Percentiles rank a stretch among this genome's conserved stretches.
phyloP scores from a whole-genome alignment of 2,329 filamentous ascomycete species.

The Ustulina deusta region DNA sequence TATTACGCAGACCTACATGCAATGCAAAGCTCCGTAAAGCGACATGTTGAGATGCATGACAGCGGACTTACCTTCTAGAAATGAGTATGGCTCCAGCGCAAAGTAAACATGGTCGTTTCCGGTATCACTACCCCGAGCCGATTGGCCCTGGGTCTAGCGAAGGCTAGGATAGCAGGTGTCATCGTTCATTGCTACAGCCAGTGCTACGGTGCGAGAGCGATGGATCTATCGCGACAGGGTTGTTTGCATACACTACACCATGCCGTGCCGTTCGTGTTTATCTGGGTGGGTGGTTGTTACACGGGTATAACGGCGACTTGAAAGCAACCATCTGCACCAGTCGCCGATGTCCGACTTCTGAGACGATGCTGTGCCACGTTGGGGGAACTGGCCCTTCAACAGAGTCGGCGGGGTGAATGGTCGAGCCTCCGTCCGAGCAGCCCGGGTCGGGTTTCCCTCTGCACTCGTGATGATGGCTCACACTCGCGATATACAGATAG shows the following conservation, averaged over 20 bases:
- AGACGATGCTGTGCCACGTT: conserved; percentile 31
- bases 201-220: conserved; percentile 13
- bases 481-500: not conserved
- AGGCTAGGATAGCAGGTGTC: conserved; percentile 32
- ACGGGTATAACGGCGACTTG: conserved; percentile 27
- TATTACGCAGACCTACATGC: not conserved
- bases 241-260: conserved; percentile 12
- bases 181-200: conserved; percentile 27
- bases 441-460: not conserved
- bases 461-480: not conserved
- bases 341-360: conserved; percentile 18
- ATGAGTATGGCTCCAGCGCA: conserved; percentile 31
- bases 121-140: conserved; percentile 23
- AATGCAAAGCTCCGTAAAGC: conserved; percentile 8
- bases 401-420: not conserved
- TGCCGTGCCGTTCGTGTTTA: conserved; percentile 10
- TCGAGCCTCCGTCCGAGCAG: conserved; percentile 26
- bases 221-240: conserved; percentile 29
- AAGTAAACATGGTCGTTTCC: conserved; percentile 13
- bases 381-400: not conserved
- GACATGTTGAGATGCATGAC: conserved; percentile 24
- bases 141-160: conserved; percentile 24
- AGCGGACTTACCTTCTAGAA: conserved; percentile 34
- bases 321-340: conserved; percentile 10
- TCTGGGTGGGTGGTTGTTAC: conserved; percentile 6